A percentile compares a stretch with the other conserved stretches of the same genome.
Evolutionary conservation across 192 early-diverging fungal species (phyloP).

Genomic region (Diversispora epigaea): DNA sequence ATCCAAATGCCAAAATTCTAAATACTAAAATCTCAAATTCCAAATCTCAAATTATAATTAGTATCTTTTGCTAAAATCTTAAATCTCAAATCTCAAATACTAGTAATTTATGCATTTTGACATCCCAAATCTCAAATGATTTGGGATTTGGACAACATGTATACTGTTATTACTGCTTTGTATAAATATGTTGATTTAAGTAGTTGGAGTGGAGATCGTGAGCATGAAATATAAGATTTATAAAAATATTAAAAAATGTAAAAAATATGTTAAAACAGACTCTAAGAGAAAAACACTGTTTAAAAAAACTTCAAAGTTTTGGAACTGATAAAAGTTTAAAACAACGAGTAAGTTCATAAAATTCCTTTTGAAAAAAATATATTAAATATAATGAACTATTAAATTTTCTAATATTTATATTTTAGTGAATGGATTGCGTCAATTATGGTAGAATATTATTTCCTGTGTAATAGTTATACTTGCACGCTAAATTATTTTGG

Average conservation of each 20-base stretch:
- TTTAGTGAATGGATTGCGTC: background rate
- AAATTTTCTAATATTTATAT: conserved; percentile 2
- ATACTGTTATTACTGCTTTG: background rate
- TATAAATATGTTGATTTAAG: background rate
- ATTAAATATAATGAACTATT: background rate
- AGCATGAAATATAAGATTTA: background rate
- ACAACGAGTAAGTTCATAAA: conserved; percentile 7
- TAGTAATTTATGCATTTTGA: too few relatives aligned
- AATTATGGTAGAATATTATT: background rate
- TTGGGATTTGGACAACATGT: too few relatives aligned
- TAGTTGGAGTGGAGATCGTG: conserved; percentile 5
- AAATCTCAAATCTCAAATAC: too few relatives aligned
- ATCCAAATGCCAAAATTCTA: too few relatives aligned
- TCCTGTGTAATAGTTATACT: too few relatives aligned
- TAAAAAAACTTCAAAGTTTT: conserved; percentile 15
- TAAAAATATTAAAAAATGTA: background rate
- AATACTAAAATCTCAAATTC: too few relatives aligned
- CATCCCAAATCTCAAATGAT: too few relatives aligned
- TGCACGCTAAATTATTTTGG: too few relatives aligned
- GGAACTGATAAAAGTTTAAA: background rate
- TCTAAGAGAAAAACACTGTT: background rate
- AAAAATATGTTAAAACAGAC: background rate
- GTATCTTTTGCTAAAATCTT: too few relatives aligned
- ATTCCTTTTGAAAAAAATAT: background rate
- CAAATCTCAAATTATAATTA: too few relatives aligned